Evolutionary conservation across 1,284 basidiomycete species (phyloP), one percentile per base, ranked within the genome.

Genomic region (Phaffia rhodozyma): DNA sequence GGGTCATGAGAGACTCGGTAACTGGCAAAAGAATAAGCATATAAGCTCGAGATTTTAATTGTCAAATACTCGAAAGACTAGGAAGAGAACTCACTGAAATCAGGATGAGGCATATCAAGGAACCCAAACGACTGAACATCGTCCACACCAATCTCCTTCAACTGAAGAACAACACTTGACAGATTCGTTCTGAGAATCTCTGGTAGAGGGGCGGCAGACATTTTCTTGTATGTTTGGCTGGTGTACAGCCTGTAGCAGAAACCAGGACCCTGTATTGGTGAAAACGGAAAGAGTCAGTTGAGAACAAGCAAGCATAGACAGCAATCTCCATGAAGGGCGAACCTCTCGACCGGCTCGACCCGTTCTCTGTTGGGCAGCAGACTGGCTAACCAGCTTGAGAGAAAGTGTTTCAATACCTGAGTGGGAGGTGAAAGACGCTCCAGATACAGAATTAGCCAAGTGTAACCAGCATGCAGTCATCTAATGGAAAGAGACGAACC

Each of bases 311-410:
- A 52, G 27, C 48, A 6, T 21, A 51, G 43, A 5, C 6, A 27
- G 27, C 18, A 25, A 7, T 30, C 32, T 38, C 43, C 25, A 67
- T 55, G 66, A 70, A 23, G 59, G 29, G 75, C 76, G 63, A 70
- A 87, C 84, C 78, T 97, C 89, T 70, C 94, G 86, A 69, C 96
- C 90, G 0, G 90, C 89, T 70, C 94, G 85, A 75, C 93, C 91
- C 47, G 91, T 83, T 54, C 92, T 78, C 72, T 82, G 78, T 81
- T 86, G 84, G 13, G 91, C 87, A 34, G 90, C 87, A 0, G 90
- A 90, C 74, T 90, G 86, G n/a, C 87, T 89, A 67, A 96, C 88
- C 56, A 86, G 83, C 72, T 83, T 82, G n/a, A 86, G 86, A 55
- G 89, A 72, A 18, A 97, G 79, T n/a, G 88, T 86, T 75, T 94